phyloP scores from a whole-genome alignment of 2,329 filamentous ascomycete species.

The Clathrospora elynae region DNA sequence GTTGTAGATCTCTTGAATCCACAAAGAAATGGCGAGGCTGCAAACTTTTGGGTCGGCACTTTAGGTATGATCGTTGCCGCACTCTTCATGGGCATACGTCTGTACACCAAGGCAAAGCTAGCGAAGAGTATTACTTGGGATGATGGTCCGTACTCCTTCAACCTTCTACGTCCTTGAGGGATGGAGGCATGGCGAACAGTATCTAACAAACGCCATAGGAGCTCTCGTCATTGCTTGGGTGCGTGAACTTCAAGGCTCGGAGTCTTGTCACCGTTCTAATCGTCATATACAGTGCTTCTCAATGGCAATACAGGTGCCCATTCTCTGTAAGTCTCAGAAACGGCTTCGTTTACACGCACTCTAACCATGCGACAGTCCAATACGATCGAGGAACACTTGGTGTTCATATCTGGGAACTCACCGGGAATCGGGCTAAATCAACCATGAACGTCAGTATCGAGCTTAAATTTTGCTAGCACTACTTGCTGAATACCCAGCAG shows the following conservation, averaged over 20 bases:
- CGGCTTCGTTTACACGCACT: background rate
- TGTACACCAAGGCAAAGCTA: conserved; percentile 33
- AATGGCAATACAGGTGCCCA: conserved; percentile 14
- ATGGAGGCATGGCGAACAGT: too few relatives aligned
- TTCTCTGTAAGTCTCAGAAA: conserved; percentile 9
- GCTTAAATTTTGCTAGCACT: too few relatives aligned
- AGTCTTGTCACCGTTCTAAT: background rate
- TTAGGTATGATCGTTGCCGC: conserved; percentile 29
- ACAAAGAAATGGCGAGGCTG: conserved; percentile 13
- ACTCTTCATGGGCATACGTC: conserved; percentile 28
- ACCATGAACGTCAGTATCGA: conserved; percentile 16
- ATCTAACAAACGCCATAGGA: conserved; percentile 6
- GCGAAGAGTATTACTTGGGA: conserved; percentile 30
- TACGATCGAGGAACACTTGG: conserved; percentile 21
- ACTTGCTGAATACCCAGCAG: conserved; percentile 3
- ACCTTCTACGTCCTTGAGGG: background rate
- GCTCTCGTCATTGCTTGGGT: conserved; percentile 21
- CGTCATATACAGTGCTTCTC: conserved; percentile 8
- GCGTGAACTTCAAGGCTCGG: background rate
- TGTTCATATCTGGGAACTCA: conserved; percentile 30
- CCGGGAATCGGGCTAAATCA: conserved; percentile 12
- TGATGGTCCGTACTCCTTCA: too few relatives aligned
- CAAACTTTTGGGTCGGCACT: conserved; percentile 25
- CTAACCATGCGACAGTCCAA: conserved; percentile 11
- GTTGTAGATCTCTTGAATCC: conserved; percentile 36